A percentile compares a stretch with the other conserved stretches of the same genome.
These are phyloP conservation scores for Alopecurus myosuroides DNA, from an alignment of 176 grass and related monocot genomes.

Conservation along the genomic window DNA sequence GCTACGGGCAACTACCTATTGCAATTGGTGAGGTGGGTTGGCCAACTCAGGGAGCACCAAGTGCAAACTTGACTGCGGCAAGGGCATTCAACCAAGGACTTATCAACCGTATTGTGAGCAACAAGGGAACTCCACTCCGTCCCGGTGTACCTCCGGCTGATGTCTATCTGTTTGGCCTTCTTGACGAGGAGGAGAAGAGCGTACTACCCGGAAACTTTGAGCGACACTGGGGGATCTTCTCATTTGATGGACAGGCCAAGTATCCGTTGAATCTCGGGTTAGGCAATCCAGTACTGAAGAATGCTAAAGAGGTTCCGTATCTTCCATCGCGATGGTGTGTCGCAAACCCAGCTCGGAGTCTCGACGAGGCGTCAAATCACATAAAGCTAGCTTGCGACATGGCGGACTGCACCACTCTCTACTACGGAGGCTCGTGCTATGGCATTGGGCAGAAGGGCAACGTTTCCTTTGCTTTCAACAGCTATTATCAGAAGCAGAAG, in stretches of 20 bases:
- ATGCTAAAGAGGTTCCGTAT: conserved; percentile 78
- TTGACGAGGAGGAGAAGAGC: conserved; percentile 88
- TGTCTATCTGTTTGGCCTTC: conserved; percentile 87
- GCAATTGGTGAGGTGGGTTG: conserved; percentile 91
- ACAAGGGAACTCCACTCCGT: conserved; percentile 82
- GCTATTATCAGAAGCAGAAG: conserved; percentile 91
- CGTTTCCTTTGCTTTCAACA: conserved; percentile 90
- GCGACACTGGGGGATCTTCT: conserved; percentile 92
- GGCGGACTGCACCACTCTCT: conserved; percentile 82
- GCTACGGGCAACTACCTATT: conserved; percentile 70
- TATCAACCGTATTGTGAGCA: conserved; percentile 61
- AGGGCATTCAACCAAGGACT: conserved; percentile 89
- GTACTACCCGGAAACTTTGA: conserved; percentile 82
- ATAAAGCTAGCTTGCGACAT: conserved; percentile 70
- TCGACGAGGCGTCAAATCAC: conserved; percentile 51
- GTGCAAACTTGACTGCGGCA: conserved; percentile 87
- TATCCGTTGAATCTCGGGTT: conserved; percentile 79
- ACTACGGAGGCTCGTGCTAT: conserved; percentile 80
- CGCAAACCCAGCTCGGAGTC: conserved; percentile 50
- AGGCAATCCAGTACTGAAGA: conserved; percentile 60
- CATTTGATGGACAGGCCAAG: conserved; percentile 93
- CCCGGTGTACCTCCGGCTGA: conserved; percentile 72
- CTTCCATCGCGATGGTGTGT: conserved; percentile 87
- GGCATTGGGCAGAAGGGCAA: conserved; percentile 81
- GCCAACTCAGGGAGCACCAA: conserved; percentile 87